phyloP scores from a whole-genome alignment of 805 yeast genomes.

The Naumovozyma dairenensis region DNA sequence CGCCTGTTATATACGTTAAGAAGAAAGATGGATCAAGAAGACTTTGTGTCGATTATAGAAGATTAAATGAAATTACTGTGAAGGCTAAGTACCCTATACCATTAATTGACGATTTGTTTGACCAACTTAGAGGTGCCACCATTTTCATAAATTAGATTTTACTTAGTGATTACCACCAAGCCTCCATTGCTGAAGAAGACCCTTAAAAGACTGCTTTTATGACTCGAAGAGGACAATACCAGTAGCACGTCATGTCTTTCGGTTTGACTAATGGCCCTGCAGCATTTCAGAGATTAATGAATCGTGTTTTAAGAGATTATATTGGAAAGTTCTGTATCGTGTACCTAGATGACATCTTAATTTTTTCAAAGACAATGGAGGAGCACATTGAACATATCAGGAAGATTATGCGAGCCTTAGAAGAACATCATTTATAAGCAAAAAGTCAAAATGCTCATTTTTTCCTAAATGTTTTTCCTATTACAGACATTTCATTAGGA shows the following conservation, averaged over 20 bases:
- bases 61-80: slow-evolving; percentile 4
- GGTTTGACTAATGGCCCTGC: slow-evolving; percentile 2
- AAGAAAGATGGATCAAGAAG: slow-evolving; percentile 2
- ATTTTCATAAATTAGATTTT: slow-evolving; percentile 7
- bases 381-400: neutral
- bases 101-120: slow-evolving; percentile 2
- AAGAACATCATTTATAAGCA: neutral
- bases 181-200: slow-evolving; percentile 6
- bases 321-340: neutral
- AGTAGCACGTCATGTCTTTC: slow-evolving; percentile 10
- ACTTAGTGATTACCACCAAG: slow-evolving; percentile 10
- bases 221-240: slow-evolving; percentile 10
- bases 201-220: slow-evolving; percentile 7
- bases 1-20: slow-evolving; percentile 2
- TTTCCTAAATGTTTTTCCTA: neutral
- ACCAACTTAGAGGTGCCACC: neutral
- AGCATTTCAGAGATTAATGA: neutral
- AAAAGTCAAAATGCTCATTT: slow-evolving; percentile 1
- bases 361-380: slow-evolving; percentile 1
- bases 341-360: slow-evolving; percentile 1
- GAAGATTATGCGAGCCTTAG: neutral
- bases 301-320: neutral
- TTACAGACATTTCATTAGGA: neutral
- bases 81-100: slow-evolving; percentile 4
- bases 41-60: slow-evolving; percentile 5